These are phyloP conservation scores for Saccharomyces hybrid DNA, from an alignment of 1,139 yeast species.

Conservation along the genomic window DNA sequence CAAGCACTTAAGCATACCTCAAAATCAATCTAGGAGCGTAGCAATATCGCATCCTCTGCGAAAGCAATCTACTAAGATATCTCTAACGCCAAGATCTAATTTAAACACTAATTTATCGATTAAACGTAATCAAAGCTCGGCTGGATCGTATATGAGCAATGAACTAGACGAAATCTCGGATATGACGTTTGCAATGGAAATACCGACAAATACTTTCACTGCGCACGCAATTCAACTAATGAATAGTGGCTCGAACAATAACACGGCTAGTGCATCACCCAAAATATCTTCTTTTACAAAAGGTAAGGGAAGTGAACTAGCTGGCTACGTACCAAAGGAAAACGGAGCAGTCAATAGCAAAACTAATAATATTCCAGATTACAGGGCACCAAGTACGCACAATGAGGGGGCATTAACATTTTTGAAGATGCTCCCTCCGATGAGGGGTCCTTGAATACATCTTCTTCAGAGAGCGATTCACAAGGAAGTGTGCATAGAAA, in stretches of 20 bases:
- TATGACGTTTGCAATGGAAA: constrained; percentile 25
- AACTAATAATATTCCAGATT: constrained; percentile 5
- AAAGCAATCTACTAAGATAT: constrained; percentile 14
- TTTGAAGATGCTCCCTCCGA: constrained; percentile 30
- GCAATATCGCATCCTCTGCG: constrained; percentile 8
- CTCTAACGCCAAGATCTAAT: constrained; percentile 11
- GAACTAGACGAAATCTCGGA: constrained; percentile 20
- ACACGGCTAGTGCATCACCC: too few species aligned
- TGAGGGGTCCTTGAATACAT: constrained; percentile 19
- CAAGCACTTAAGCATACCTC: background rate
- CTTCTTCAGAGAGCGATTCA: constrained; percentile 20
- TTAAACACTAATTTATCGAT: constrained; percentile 11
- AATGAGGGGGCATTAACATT: constrained; percentile 17
- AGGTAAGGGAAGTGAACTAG: background rate
- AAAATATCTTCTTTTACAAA: background rate
- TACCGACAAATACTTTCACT: constrained; percentile 24
- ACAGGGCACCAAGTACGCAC: constrained; percentile 6
- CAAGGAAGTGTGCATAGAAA: constrained; percentile 24
- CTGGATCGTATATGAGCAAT: background rate
- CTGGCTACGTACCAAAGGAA: background rate
- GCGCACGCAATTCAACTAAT: constrained; percentile 24
- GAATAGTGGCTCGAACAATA: background rate
- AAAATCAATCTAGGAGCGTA: constrained; percentile 1
- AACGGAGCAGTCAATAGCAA: background rate
- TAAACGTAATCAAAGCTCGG: constrained; percentile 2